phyloP scores from a whole-genome alignment of 352 stramenopile genomes.

The Phytopythium oedochilum region DNA sequence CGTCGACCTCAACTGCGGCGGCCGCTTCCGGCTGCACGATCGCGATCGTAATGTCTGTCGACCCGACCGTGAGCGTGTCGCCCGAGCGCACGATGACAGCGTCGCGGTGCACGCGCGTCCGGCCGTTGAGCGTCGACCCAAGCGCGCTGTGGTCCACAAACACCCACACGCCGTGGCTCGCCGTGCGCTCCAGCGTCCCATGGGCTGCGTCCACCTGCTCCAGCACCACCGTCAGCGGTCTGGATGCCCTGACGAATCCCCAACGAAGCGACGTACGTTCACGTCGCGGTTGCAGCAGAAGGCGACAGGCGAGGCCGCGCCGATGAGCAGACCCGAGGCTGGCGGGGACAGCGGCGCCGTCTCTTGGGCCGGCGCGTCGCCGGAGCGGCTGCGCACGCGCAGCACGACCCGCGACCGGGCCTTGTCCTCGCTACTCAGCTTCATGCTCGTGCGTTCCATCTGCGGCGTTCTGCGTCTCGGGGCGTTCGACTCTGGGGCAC shows the following conservation, averaged over 20 bases:
- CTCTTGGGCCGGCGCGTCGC: not conserved
- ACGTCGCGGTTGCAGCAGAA: constrained; percentile 4
- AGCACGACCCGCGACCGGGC: not conserved
- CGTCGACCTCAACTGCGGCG: constrained; percentile 5
- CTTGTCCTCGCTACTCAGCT: not conserved
- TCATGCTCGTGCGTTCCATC: not conserved
- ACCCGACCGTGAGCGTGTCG: constrained; percentile 48
- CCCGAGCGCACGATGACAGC: constrained; percentile 52
- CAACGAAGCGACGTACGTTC: not conserved
- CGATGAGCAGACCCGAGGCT: not conserved
- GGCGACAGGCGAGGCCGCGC: constrained; percentile 1
- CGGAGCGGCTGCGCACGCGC: not conserved
- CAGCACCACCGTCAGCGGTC: not conserved
- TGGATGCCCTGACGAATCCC: not conserved
- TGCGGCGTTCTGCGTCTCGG: not conserved
- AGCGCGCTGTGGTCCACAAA: constrained; percentile 68
- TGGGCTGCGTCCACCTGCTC: constrained; percentile 23
- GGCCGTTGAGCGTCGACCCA: constrained; percentile 43
- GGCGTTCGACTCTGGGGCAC: not conserved
- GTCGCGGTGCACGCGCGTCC: constrained; percentile 32
- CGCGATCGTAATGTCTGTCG: constrained; percentile 44
- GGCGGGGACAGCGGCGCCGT: constrained; percentile 4
- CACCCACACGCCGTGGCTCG: constrained; percentile 51
- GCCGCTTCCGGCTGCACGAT: constrained; percentile 13
- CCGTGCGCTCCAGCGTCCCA: constrained; percentile 50